phyloP scores from a whole-genome alignment of 108 stramenopile species.

The Fistulifera pelliculosa region DNA sequence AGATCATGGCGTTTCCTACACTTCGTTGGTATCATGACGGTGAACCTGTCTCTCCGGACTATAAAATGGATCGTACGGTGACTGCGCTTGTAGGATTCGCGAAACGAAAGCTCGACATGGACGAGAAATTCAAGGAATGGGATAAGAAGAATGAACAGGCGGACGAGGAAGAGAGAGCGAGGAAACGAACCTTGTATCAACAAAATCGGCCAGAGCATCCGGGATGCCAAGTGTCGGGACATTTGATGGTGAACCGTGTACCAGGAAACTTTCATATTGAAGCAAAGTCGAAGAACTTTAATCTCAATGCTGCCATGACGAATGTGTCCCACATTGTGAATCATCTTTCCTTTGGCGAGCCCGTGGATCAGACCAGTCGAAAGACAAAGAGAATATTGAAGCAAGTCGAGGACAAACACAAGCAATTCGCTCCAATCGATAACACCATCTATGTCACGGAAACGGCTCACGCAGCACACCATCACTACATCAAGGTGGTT shows the following conservation, averaged over 20 bases:
- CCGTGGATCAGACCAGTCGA: slow-evolving; percentile 36
- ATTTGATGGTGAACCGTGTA: slow-evolving; percentile 88
- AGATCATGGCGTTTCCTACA: slow-evolving; percentile 94
- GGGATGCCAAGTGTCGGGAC: slow-evolving; percentile 77
- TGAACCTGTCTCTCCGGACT: slow-evolving; percentile 78
- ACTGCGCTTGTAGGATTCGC: slow-evolving; percentile 61
- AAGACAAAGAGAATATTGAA: slow-evolving; percentile 72
- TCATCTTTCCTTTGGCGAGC: slow-evolving; percentile 87
- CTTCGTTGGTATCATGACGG: slow-evolving; percentile 82
- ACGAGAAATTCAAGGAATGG: slow-evolving; percentile 81
- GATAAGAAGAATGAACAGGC: slow-evolving; percentile 33
- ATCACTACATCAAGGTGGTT: slow-evolving; percentile 99
- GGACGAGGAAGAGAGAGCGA: slow-evolving; percentile 32
- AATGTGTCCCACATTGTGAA: slow-evolving; percentile 93
- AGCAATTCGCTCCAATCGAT: slow-evolving; percentile 82
- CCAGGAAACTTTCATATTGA: slow-evolving; percentile 97
- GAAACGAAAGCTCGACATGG: slow-evolving; percentile 74
- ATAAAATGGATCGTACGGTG: slow-evolving; percentile 86
- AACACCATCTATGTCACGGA: slow-evolving; percentile 47
- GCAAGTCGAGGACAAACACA: slow-evolving; percentile 74
- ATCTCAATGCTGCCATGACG: slow-evolving; percentile 91
- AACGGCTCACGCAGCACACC: slow-evolving; percentile 84
- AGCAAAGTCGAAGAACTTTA: slow-evolving; percentile 88
- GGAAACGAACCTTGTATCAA: slow-evolving; percentile 37
- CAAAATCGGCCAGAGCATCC: slow-evolving; percentile 77